Conservation (phyloP, 331 rosid genomes). For the Malus hybrid region DNA sequence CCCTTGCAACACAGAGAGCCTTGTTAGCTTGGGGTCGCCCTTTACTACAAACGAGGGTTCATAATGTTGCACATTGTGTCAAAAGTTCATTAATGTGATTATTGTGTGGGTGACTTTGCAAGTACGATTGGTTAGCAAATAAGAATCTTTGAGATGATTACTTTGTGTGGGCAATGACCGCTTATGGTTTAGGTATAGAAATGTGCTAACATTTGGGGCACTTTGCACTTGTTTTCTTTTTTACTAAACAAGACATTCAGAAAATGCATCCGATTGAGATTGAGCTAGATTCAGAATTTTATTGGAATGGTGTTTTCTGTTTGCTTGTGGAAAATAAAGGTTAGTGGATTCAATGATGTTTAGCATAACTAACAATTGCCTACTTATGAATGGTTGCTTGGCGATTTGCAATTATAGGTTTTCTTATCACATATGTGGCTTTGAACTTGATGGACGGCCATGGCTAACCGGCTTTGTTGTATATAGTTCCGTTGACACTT, state of each 20-base stretch:
- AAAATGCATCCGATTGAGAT: neutral
- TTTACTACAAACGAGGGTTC: too few species aligned
- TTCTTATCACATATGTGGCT: constrained; percentile 80
- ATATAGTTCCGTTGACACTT: constrained; percentile 83
- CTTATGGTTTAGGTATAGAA: constrained; percentile 88
- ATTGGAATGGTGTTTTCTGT: neutral
- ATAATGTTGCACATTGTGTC: neutral
- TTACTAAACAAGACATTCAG: neutral
- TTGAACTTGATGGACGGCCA: constrained; percentile 98
- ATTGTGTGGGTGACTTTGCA: constrained; percentile 29
- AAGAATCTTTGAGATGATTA: constrained; percentile 68
- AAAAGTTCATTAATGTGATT: constrained; percentile 13
- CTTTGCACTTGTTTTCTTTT: neutral
- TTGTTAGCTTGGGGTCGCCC: too few species aligned
- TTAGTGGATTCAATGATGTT: neutral
- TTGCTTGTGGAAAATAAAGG: neutral
- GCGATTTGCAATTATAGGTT: constrained; percentile 43
- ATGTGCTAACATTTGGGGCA: neutral
- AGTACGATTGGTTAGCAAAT: constrained; percentile 92
- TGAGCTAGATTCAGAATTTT: neutral
- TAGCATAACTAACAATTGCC: neutral
- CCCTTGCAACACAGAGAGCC: too few species aligned
- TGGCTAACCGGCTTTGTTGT: constrained; percentile 89
- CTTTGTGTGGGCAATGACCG: constrained; percentile 94
- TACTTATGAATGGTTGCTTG: neutral